Percentiles rank a stretch among this genome's conserved stretches.
Conservation (phyloP, 768 basidiomycete genomes). For the Trametes villosa region DNA sequence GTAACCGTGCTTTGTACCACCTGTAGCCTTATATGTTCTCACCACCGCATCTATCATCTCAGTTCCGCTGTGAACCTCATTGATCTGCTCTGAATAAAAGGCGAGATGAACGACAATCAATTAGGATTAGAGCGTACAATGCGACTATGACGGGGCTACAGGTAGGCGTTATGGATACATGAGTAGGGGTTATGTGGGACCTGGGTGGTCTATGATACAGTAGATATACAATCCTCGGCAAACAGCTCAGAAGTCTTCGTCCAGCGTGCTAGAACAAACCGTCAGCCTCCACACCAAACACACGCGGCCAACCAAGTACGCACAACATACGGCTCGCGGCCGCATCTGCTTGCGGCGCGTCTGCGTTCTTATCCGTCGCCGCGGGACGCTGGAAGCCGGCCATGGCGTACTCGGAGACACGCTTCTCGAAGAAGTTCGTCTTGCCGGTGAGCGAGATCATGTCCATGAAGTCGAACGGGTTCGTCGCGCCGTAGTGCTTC, state of each 20-base stretch:
- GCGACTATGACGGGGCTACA: not conserved
- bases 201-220: conserved; percentile 13
- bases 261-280: conserved; percentile 39
- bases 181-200: conserved; percentile 10
- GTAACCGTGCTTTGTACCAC: not conserved
- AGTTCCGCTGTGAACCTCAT: too few species aligned
- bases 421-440: conserved; percentile 96
- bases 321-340: conserved; percentile 40
- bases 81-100: too few species aligned
- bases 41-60: not conserved
- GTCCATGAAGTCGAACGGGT: conserved; percentile 95
- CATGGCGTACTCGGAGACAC: conserved; percentile 84
- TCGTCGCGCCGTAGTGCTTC: conserved; percentile 74
- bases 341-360: not conserved
- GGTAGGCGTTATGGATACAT: not conserved
- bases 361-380: not conserved
- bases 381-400: conserved; percentile 53
- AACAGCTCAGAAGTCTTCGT: conserved; percentile 44
- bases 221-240: not conserved
- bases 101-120: too few species aligned
- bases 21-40: conserved; percentile 15
- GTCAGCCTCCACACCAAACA: not conserved
- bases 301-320: conserved; percentile 25
- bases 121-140: conserved; percentile 6
- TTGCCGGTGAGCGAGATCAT: conserved; percentile 96